These are phyloP conservation scores for Eremomyces bilateralis DNA, from an alignment of 495 filamentous ascomycete species.

Conservation along the genomic window DNA sequence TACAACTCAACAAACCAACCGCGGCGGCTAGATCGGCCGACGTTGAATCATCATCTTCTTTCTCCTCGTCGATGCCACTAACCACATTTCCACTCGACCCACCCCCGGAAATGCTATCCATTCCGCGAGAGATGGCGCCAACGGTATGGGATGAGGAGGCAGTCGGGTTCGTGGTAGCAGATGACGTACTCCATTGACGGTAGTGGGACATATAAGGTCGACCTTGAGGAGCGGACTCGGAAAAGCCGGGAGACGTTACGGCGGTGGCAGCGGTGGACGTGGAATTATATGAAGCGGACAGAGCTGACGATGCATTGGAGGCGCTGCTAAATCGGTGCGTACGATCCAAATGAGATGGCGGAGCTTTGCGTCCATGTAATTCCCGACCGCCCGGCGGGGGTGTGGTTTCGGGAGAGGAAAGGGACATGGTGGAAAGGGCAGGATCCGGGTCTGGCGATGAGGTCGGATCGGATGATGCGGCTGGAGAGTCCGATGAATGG, in stretches of 20 bases:
- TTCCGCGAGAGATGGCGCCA: too few relatives aligned
- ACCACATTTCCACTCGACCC: conserved; percentile 25
- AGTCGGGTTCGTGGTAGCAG: conserved; percentile 10
- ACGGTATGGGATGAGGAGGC: conserved; percentile 21
- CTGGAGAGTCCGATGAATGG: conserved; percentile 59
- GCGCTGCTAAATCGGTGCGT: conserved; percentile 43
- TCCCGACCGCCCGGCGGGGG: conserved; percentile 35
- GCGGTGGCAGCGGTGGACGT: too few relatives aligned
- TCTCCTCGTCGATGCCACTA: conserved; percentile 17
- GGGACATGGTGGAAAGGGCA: conserved; percentile 38
- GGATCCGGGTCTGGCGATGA: conserved; percentile 36
- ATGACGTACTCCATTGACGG: conserved; percentile 26
- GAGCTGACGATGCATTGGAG: conserved; percentile 34
- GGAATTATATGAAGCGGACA: conserved; percentile 75
- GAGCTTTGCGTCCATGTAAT: conserved; percentile 10
- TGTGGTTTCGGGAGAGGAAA: conserved; percentile 47
- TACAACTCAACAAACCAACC: conserved; percentile 73
- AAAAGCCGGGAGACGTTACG: too few relatives aligned
- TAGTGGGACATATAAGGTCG: conserved; percentile 26
- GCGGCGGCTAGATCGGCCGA: conserved; percentile 67
- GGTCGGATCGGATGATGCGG: conserved; percentile 43
- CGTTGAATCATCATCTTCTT: conserved; percentile 45
- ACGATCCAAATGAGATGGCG: conserved; percentile 15
- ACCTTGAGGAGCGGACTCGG: conserved; percentile 18
- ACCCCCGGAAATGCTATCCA: too few relatives aligned